Evolutionary conservation across 2,329 filamentous ascomycete genomes (phyloP).

Genomic region (Westerdykella ornata): DNA sequence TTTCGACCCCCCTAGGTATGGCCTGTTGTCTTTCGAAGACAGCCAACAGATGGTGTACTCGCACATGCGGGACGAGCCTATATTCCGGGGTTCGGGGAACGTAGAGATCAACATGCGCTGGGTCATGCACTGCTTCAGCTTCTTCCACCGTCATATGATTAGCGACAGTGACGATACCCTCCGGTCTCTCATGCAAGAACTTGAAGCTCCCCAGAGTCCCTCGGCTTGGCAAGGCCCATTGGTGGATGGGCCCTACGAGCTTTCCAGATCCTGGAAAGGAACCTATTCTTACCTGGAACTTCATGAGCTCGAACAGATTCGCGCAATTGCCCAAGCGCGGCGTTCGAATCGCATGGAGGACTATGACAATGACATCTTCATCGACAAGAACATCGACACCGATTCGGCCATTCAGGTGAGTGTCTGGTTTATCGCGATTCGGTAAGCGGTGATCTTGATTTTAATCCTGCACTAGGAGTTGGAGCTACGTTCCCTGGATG

Average conservation of each 20-base stretch:
- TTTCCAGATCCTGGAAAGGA: conserved; percentile 47
- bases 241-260: conserved; percentile 23
- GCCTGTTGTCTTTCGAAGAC: conserved; percentile 37
- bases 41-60: conserved; percentile 45
- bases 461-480: conserved; percentile 26
- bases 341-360: conserved; percentile 4
- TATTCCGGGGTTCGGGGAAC: conserved; percentile 39
- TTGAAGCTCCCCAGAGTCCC: conserved; percentile 37
- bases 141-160: conserved; percentile 49
- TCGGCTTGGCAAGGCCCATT: conserved; percentile 40
- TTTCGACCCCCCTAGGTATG: conserved; percentile 7
- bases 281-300: conserved; percentile 41
- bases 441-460: background rate
- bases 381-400: conserved; percentile 26
- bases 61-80: conserved; percentile 24
- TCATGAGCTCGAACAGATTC: conserved; percentile 21
- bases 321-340: conserved; percentile 4
- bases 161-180: conserved; percentile 35
- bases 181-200: conserved; percentile 28
- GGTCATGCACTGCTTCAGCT: conserved; percentile 46
- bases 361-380: conserved; percentile 2
- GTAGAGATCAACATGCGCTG: conserved; percentile 42
- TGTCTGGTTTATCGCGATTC: conserved; percentile 1
- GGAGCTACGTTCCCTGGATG: conserved; percentile 24
- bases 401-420: conserved; percentile 27